Base-by-base conservation (phyloP, 495 filamentous ascomycete species). In the Entonaema liquescens region DNA sequence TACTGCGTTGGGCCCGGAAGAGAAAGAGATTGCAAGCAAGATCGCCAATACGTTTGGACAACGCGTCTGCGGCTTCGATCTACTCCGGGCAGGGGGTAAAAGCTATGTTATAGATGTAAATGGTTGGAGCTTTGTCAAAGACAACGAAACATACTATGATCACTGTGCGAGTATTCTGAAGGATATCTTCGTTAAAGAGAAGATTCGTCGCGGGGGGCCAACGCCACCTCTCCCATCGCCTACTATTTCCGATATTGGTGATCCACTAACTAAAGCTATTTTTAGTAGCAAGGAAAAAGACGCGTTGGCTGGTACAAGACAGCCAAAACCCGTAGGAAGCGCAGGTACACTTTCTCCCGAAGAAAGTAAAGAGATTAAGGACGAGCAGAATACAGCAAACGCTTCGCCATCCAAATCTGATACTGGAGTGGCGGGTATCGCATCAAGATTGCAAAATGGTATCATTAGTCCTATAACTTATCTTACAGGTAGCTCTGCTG, bases 41-140 rank as follows among this genome's bases (percentile, higher is more conserved):
- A 99, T 99, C 54, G 92, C 93, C 15, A 91, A 90, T 61, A 91
- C 92, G 2, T 99, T 99, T 79, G 96, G 94, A 6, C 95, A 99
- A 79, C 83, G 92, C 40, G 94, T 99, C 13, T 99, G 95, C 77
- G 95, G 95, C 3, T 99, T 99, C 76, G 95, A 99, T 77, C 86
- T 99, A 73, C 86, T 99, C 59, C 90, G 95, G 17, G 91, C 92
- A 2, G 89, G 87, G 26, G 92, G 92, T 15, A 93, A 90, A 79
- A 98, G 95, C 78, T 98, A 92, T 80, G 95, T 99, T 13, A 98
- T 99, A 67, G 95, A 99, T 76, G 96, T 99, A 66, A 99, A 99
- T 78, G 95, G 95, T 17, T 99, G 95, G 95, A 98, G 95, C 74
- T 99, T 99, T 76, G 95, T 99, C 75, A 99, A 99, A 79, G 95